Base-by-base conservation (phyloP, 805 yeast species). In the Candida tibetensis region DNA sequence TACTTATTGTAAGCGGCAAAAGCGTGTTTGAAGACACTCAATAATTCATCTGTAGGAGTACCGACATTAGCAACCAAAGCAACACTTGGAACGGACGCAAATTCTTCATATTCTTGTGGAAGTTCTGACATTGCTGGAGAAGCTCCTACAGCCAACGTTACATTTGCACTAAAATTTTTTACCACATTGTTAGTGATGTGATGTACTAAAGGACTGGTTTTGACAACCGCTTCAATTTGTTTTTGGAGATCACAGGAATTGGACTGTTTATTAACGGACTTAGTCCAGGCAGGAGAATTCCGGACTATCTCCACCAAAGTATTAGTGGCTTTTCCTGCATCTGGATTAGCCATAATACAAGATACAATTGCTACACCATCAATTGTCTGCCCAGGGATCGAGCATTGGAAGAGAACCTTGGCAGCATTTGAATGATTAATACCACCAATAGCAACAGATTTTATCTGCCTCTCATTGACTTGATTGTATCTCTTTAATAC, bases 281-380 rank as follows among this genome's bases (percentile, higher is more conserved):
- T 30, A 13, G 21, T 12, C 40, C 48, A 45, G 2, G 44, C 30
- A 10, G 44, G 56, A 25, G 64, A 49, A 3, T 58, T 46, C 12
- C 54, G 41, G 43, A 68, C 58, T 4, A 60, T 49, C 0, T 40
- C 33, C 28, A 60, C 57, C 34, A 74, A 57, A 2, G 56, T 53
- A 29, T 44, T 51, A 0, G 91, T 74, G 0, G 85, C 79, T 2
- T 47, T 38, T 1, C 58, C 74, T 0, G 91, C 81, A 44, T 75
- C 72, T 7, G 49, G 42, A 1, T 71, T 64, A 1, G 87, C 87
- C 82, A 88, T 84, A 9, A 87, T 81, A 47, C 87, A 83, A 5
- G 96, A 85, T 2, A 90, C 97, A 10, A 89, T 81, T 2, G 96
- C 93, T 10, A 85, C 78, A n/a, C 97, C 97, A 53, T 85, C 85